Base-by-base conservation (phyloP, 768 basidiomycete genomes). In the Collybia nuda region DNA sequence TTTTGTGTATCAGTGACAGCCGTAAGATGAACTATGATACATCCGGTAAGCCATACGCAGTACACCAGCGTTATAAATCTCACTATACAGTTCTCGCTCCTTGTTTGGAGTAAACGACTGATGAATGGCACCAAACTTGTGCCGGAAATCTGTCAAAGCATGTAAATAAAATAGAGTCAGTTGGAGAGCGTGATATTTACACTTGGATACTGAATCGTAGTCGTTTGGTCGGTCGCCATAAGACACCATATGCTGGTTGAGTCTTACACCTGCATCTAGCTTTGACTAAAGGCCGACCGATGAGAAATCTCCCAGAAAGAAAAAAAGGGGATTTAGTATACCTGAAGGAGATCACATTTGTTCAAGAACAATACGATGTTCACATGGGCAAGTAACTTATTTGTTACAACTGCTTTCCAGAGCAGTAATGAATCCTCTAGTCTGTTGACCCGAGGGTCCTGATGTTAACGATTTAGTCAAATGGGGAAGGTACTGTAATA, bases 341-440 rank as follows among this genome's bases (percentile, higher is more conserved):
- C 88, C 76, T 82, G 80, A 35, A 92, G 73, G 40, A 92, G 74
- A 64, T 93, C 90, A 52, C 80, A 81, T 68, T 92, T 91, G 69
- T 90, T 91, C 55, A 92, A 65, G 65, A 93, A 93, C 56, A 92
- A 75, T 15, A 93, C 80, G 54, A 93, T 81, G 66, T 83, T 87
- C 53, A 92, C 90, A 41, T 82, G 77, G 29, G 77, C 74, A 26
- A 93, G 80, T 8, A 93, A 71, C 60, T 78, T 86, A 67, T 91
- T 88, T 23, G 86, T 80, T 29, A 87, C 79, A 1, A 93, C 80
- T 0, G 73, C 68, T 62, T 79, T 83, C 90, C 90, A 93, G 8
- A 92, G 67, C 17, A 81, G 63, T 40, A 93, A 70, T 0, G 90
- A 89, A 66, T 93, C 90, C 59, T 92, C 87, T 24, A 92, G 64